Conservation (phyloP, 768 basidiomycete genomes). For the Russula virescens region DNA sequence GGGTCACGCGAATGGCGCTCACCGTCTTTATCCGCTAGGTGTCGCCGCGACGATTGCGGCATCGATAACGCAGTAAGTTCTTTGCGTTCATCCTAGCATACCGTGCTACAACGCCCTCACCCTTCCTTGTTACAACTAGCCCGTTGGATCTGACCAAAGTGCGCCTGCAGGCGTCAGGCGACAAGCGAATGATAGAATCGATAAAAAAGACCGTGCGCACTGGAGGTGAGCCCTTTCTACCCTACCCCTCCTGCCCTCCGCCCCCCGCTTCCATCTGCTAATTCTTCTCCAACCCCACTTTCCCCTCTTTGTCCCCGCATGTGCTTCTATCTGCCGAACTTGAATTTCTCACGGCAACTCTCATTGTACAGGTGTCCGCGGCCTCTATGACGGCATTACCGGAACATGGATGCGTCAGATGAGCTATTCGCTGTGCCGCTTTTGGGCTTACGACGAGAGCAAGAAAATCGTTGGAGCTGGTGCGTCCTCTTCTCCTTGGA, state of each 20-base stretch:
- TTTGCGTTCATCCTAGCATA: neutral
- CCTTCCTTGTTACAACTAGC: constrained; percentile 33
- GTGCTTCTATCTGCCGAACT: neutral
- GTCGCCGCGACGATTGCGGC: constrained; percentile 83
- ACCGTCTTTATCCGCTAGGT: constrained; percentile 33
- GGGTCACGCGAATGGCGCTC: constrained; percentile 10
- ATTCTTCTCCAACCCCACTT: too few species aligned
- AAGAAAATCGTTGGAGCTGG: constrained; percentile 74
- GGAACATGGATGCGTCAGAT: constrained; percentile 91
- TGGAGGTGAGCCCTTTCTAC: constrained; percentile 43
- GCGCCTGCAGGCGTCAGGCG: constrained; percentile 84
- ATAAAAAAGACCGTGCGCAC: constrained; percentile 77
- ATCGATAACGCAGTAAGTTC: constrained; percentile 74
- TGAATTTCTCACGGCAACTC: constrained; percentile 2
- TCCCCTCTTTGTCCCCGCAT: neutral
- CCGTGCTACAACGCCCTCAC: neutral
- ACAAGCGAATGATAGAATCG: constrained; percentile 84
- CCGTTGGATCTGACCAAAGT: constrained; percentile 90
- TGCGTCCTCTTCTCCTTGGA: constrained; percentile 25
- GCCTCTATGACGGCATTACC: constrained; percentile 80
- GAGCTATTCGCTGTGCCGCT: constrained; percentile 89
- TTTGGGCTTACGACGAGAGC: constrained; percentile 90
- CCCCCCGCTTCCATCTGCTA: too few species aligned
- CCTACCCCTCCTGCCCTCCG: too few species aligned
- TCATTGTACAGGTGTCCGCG: constrained; percentile 44